Evolutionary conservation across 768 basidiomycete species (phyloP), one percentile per base, ranked within the genome.

Genomic region (Termitomyces sp.): DNA sequence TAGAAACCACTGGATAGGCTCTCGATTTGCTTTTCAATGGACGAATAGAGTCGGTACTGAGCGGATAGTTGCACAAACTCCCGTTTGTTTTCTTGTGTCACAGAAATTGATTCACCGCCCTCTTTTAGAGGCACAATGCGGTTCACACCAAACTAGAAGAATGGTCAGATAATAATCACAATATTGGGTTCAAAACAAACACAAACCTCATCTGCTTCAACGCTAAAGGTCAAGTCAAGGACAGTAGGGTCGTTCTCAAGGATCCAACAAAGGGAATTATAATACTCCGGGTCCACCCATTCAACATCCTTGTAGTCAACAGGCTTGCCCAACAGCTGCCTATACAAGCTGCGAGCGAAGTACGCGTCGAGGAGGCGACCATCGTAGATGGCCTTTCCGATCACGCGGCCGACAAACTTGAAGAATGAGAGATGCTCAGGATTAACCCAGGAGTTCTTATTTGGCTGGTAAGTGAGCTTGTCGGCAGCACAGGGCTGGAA

Each of bases 401-500:
- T 97, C 64, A 99, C 87, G 29, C 95, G 89, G 14, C 97, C 97
- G 43, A 99, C 94, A 62, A 99, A 99, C 68, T 95, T 93, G 89
- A 99, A 98, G 83, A 97, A 98, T 8, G 89, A 87, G 17, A 98
- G 73, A 74, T 98, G 96, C 65, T 98, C 95, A 1, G 90, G 90
- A 68, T 98, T 98, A 68, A 97, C 90, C 82, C 85, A 87, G 2
- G 92, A 93, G 58, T 92, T 89, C 69, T 92, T 90, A 76, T 94
- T 93, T 2, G 96, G 95, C 71, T 98, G 97, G 66, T 98, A 99
- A 1, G 96, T 97, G 52, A 92, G 81, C 64, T 87, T 85, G 71
- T 97, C 97, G 4, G 94, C 95, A 0, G 94, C 95, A 68, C 94
- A 97, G 17, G 97, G 96, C 68, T 98, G 94, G 84, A 99, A 99